Evolutionary conservation across 805 yeast genomes (phyloP).

Genomic region (Candida alai): DNA sequence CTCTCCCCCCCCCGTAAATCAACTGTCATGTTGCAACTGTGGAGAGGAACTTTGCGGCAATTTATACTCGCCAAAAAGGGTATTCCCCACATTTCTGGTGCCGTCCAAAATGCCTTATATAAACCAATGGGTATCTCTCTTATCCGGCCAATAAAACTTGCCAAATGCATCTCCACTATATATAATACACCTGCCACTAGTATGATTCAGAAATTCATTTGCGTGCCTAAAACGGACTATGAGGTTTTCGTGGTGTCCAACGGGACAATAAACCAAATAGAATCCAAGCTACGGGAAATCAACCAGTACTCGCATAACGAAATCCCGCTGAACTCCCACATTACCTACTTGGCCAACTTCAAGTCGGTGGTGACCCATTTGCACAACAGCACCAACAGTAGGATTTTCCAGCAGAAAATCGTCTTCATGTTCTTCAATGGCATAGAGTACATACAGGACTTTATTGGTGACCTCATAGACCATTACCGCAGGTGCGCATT

Average conservation of each 20-base stretch:
- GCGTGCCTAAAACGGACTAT: constrained; percentile 28
- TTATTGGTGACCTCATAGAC: constrained; percentile 28
- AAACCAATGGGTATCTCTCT: constrained; percentile 6
- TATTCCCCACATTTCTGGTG: no score
- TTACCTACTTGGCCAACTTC: constrained; percentile 24
- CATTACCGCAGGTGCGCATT: constrained; percentile 15
- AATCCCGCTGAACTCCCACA: constrained; percentile 18
- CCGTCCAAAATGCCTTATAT: constrained; percentile 13
- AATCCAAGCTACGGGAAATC: constrained; percentile 21
- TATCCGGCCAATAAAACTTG: constrained; percentile 21
- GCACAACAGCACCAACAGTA: constrained; percentile 6
- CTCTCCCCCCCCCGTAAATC: no score
- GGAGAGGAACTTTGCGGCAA: no score
- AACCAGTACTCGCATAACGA: constrained; percentile 17
- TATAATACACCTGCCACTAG: not conserved
- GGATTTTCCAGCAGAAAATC: constrained; percentile 24
- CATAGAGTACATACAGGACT: constrained; percentile 26
- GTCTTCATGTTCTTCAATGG: constrained; percentile 38
- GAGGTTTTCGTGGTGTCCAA: constrained; percentile 34
- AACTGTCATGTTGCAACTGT: no score
- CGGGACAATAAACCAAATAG: constrained; percentile 29
- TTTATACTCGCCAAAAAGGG: no score
- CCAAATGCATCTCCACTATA: not conserved
- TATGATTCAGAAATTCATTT: constrained; percentile 35
- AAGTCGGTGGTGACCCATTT: constrained; percentile 18